These are phyloP conservation scores for Orychophragmus violaceus DNA, from an alignment of 345 rosid species.

Conservation along the genomic window DNA sequence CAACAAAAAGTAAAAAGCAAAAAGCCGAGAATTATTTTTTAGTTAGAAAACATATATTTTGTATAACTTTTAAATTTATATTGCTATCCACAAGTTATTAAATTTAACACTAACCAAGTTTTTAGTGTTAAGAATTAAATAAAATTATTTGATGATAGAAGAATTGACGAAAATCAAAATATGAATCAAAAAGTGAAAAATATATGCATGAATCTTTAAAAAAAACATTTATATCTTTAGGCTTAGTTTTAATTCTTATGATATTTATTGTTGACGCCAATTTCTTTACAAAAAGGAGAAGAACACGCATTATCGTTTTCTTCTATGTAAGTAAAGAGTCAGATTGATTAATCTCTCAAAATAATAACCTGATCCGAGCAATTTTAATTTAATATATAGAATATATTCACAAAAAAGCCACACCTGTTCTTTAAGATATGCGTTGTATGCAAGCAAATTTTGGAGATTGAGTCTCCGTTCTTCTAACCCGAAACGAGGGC, in stretches of 20 bases:
- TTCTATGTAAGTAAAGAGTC: too few species aligned
- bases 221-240: too few species aligned
- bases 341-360: too few species aligned
- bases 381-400: too few species aligned
- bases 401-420: too few species aligned
- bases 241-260: too few species aligned
- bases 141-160: neutral
- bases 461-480: constrained; percentile 31
- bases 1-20: neutral
- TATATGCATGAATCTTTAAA: neutral
- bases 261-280: too few species aligned
- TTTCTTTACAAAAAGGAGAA: too few species aligned
- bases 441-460: constrained; percentile 42
- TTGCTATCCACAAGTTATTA: neutral
- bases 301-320: too few species aligned
- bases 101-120: neutral
- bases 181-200: neutral
- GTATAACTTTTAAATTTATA: neutral
- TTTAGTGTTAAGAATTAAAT: neutral
- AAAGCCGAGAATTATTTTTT: neutral
- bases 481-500: constrained; percentile 46
- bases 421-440: constrained; percentile 48
- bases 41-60: neutral
- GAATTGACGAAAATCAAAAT: neutral
- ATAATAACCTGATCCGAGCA: too few species aligned